phyloP scores from a whole-genome alignment of 768 basidiomycete genomes.

The Tylopilus sp. region DNA sequence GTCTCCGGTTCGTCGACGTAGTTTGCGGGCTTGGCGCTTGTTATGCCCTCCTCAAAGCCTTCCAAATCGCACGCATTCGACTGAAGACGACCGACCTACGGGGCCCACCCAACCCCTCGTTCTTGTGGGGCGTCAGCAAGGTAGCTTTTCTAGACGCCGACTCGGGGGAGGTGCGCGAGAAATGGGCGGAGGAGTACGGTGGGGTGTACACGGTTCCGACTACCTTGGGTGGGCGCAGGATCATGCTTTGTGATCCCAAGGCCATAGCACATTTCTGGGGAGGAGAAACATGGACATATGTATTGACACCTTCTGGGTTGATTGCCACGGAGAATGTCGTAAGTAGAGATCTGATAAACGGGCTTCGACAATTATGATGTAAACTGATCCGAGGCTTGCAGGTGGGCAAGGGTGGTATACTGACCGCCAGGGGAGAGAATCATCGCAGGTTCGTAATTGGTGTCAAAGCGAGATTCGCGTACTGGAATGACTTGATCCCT shows the following conservation, averaged over 20 bases:
- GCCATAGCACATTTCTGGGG: constrained; percentile 50
- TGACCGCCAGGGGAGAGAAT: constrained; percentile 40
- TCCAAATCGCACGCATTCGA: neutral
- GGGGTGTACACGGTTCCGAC: constrained; percentile 41
- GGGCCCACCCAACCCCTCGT: constrained; percentile 17
- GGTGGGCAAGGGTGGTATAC: constrained; percentile 35
- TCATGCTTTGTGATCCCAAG: constrained; percentile 46
- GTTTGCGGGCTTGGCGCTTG: constrained; percentile 1
- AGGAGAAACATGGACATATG: constrained; percentile 42
- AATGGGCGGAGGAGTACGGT: constrained; percentile 49
- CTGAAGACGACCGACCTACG: constrained; percentile 20
- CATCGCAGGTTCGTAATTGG: constrained; percentile 36
- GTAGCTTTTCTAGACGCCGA: constrained; percentile 13
- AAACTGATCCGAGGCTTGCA: constrained; percentile 2
- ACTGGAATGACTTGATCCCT: neutral
- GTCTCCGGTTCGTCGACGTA: neutral
- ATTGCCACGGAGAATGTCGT: constrained; percentile 24
- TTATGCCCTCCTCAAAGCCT: constrained; percentile 9
- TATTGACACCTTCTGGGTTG: constrained; percentile 20
- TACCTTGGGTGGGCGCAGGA: constrained; percentile 30
- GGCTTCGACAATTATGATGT: neutral
- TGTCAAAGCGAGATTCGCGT: constrained; percentile 22
- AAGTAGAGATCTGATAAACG: neutral
- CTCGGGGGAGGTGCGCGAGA: constrained; percentile 36
- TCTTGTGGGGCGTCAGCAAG: constrained; percentile 17